phyloP scores from a whole-genome alignment of 1,139 yeast species.

The Groenewaldozyma sp. region DNA sequence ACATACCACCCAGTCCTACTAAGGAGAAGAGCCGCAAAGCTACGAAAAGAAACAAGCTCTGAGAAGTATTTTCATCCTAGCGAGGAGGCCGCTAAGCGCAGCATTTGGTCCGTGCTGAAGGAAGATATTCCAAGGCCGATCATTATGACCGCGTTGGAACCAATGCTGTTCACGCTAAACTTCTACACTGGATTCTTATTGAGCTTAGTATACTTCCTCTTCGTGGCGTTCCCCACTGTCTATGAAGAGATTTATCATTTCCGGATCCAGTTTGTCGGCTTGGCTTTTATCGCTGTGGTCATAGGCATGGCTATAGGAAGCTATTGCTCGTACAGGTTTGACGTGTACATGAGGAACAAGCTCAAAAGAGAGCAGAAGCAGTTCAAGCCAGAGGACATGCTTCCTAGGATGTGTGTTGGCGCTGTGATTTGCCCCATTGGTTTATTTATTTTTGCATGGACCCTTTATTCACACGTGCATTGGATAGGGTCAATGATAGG shows the following conservation, averaged over 20 bases:
- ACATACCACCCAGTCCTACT: slow-evolving; percentile 61
- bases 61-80: slow-evolving; percentile 38
- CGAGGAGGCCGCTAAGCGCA: slow-evolving; percentile 8
- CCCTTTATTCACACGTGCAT: slow-evolving; percentile 51
- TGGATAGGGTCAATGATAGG: slow-evolving; percentile 77
- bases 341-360: background rate
- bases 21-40: slow-evolving; percentile 45
- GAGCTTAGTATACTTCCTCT: slow-evolving; percentile 12
- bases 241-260: slow-evolving; percentile 11
- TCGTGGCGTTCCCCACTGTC: slow-evolving; percentile 13
- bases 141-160: slow-evolving; percentile 43
- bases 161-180: slow-evolving; percentile 53
- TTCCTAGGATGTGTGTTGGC: slow-evolving; percentile 29
- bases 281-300: slow-evolving; percentile 10
- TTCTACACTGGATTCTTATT: slow-evolving; percentile 53
- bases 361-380: slow-evolving; percentile 2
- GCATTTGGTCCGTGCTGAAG: background rate
- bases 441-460: slow-evolving; percentile 27
- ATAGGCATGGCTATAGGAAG: slow-evolving; percentile 9
- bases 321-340: background rate
- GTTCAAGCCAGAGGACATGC: slow-evolving; percentile 7
- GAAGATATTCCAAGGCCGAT: slow-evolving; percentile 40
- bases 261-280: slow-evolving; percentile 9
- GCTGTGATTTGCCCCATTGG: slow-evolving; percentile 48
- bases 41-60: slow-evolving; percentile 56